Evolutionary conservation across 108 stramenopile genomes (phyloP).

Genomic region (Nitzschia sp.): DNA sequence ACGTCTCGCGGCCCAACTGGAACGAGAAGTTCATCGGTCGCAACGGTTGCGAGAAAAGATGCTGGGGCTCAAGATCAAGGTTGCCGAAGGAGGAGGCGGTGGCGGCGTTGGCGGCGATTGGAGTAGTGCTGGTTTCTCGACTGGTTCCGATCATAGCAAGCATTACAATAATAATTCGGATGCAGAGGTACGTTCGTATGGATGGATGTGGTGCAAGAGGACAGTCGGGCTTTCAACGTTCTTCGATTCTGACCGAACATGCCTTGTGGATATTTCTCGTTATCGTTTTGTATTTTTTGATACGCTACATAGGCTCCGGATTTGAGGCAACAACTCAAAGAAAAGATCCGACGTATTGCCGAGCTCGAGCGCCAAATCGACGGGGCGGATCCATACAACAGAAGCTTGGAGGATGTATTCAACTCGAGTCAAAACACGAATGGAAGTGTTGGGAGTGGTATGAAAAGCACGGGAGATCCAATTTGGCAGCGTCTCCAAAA

Average conservation of each 20-base stretch:
- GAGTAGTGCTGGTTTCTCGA: too few species aligned
- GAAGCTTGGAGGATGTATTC: background rate
- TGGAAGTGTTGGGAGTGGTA: background rate
- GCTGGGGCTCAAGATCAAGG: background rate
- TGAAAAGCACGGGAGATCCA: background rate
- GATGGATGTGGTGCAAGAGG: too few species aligned
- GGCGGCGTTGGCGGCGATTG: too few species aligned
- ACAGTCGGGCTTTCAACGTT: too few species aligned
- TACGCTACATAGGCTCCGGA: background rate
- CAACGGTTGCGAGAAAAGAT: background rate
- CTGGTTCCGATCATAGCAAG: too few species aligned
- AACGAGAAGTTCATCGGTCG: background rate
- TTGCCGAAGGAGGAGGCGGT: too few species aligned
- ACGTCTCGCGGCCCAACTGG: background rate
- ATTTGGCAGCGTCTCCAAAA: constrained; percentile 7
- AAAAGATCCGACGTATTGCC: background rate
- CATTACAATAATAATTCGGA: too few species aligned
- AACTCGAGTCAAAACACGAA: background rate
- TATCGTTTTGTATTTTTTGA: background rate
- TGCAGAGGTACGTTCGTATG: too few species aligned
- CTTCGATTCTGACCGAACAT: too few species aligned
- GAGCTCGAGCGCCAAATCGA: background rate
- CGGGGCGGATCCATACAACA: background rate
- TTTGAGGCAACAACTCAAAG: background rate
- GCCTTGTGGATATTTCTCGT: too few species aligned